Evolutionary conservation across 2,329 filamentous ascomycete species (phyloP).

Genomic region (Calonectria hawksworthii): DNA sequence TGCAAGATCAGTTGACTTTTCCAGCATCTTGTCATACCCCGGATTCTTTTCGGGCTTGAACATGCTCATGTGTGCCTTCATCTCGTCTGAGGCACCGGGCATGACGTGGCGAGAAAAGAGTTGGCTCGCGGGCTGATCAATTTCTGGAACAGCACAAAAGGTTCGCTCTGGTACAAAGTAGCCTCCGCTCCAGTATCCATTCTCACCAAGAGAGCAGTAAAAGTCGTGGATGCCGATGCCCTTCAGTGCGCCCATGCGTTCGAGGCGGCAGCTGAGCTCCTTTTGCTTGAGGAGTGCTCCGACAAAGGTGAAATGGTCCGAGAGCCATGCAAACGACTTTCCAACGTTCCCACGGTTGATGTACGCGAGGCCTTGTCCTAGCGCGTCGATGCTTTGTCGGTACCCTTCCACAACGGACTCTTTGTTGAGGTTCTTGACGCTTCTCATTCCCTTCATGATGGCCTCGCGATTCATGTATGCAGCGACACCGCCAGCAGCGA

Average conservation of each 20-base stretch:
- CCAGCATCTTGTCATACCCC: conserved; percentile 74
- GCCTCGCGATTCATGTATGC: conserved; percentile 84
- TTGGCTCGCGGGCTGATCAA: conserved; percentile 56
- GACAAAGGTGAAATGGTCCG: conserved; percentile 88
- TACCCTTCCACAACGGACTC: conserved; percentile 64
- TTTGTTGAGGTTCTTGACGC: conserved; percentile 62
- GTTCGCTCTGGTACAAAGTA: conserved; percentile 78
- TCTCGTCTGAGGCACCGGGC: conserved; percentile 76
- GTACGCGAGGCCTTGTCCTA: conserved; percentile 69
- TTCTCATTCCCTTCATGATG: conserved; percentile 66
- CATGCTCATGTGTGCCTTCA: conserved; percentile 78
- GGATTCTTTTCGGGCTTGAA: conserved; percentile 74
- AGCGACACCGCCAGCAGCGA: conserved; percentile 84
- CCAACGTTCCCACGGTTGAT: conserved; percentile 72
- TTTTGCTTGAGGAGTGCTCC: conserved; percentile 82
- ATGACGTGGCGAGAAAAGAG: conserved; percentile 72
- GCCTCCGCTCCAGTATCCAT: conserved; percentile 73
- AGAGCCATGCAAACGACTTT: conserved; percentile 82
- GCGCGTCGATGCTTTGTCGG: conserved; percentile 61
- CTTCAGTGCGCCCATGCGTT: conserved; percentile 71
- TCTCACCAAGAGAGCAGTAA: conserved; percentile 82
- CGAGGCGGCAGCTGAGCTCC: conserved; percentile 78
- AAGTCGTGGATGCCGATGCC: conserved; percentile 81
- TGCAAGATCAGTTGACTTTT: conserved; percentile 69
- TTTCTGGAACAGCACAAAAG: conserved; percentile 80